Conservation (phyloP, 257 asterid genomes). For the Gentiana dahurica region DNA sequence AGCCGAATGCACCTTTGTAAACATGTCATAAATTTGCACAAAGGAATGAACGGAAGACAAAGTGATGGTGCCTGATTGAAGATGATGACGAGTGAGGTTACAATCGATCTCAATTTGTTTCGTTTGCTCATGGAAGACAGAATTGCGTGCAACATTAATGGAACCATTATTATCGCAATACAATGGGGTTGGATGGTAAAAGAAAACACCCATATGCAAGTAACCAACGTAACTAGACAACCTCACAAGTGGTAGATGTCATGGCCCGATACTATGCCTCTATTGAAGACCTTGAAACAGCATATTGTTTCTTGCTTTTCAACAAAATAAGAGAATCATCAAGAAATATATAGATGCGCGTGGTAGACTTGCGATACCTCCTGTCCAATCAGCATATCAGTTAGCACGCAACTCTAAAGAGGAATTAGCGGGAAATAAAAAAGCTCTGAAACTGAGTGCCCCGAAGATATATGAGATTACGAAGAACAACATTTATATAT, state of each 20-base stretch:
- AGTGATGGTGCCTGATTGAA: neutral
- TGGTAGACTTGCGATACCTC: neutral
- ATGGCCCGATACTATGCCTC: constrained; percentile 1
- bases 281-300: neutral
- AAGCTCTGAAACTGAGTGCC: no score
- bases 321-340: neutral
- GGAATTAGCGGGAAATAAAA: neutral
- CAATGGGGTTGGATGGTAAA: neutral
- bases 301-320: neutral
- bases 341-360: neutral
- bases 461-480: no score
- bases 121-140: neutral
- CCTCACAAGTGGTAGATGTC: neutral
- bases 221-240: neutral
- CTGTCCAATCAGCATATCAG: neutral
- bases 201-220: neutral
- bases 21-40: neutral
- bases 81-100: neutral
- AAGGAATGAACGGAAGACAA: neutral
- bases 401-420: neutral
- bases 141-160: neutral
- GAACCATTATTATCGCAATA: neutral
- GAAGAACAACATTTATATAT: neutral
- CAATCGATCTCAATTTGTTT: neutral
- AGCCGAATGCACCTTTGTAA: neutral